Evolutionary conservation across 140 eudicot genomes (phyloP), one percentile per base, ranked within the genome.

Genomic region (Flaveria floridana): DNA sequence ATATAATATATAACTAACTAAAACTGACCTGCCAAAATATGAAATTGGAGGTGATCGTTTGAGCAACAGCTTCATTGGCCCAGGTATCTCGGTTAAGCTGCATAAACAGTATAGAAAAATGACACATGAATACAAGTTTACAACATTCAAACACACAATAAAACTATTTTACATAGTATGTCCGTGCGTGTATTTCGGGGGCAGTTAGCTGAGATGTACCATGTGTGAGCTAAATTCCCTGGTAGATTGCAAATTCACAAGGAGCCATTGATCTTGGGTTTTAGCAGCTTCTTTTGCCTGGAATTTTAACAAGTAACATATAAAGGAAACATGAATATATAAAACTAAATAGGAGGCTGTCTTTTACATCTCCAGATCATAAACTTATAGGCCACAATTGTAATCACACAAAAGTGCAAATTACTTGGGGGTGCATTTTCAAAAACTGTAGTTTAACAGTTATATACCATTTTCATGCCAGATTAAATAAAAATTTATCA

Each of bases 21-120:
- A 58, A 12, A 64, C 72, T 65, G 72, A 95, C 99, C 97, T 95
- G 99, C 99, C 99, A 95, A 82, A 95, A 95, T 84, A 95, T 81
- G 79, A 95, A 95, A 83, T 95, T 91, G 25, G 88, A 85, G 20
- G 75, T 81, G 81, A 95, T 88, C 71, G 97, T 95, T 74, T 95
- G 99, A 76, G 96, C 79, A 82, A 91, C 99, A 83, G 99, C 96
- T 79, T 95, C 99, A 94, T 94, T 90, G 46, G 96, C 99, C 99
- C 99, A 94, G 21, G 97, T 90, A 85, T 94, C 99, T 56, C 99
- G 87, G 85, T 95, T 95, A 75, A 95, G 97, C 99, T 95, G 81
- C 84, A 85, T 30, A 84, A 71, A 25, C 66, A 65, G 53, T 47
- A 76, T 15, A 15, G 26, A 55, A 11, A 59, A 75, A 48, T 23